These are phyloP conservation scores for Paramecium sonneborni DNA, from an alignment of 73 alveolate genomes.

Conservation along the genomic window DNA sequence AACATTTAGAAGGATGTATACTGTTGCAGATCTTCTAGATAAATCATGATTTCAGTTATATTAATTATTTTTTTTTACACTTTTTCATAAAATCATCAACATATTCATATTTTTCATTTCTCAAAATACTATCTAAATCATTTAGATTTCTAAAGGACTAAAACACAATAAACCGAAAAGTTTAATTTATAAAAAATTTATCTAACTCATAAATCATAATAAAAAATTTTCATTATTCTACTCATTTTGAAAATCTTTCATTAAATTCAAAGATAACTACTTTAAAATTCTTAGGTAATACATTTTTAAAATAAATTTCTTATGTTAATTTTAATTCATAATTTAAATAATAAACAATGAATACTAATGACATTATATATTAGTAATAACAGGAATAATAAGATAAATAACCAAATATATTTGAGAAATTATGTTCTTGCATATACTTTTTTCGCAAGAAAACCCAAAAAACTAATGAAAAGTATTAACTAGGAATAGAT, in stretches of 20 bases:
- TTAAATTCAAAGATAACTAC: background rate
- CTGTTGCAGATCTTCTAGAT: conserved; percentile 23
- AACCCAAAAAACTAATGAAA: background rate
- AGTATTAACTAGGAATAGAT: conserved; percentile 43
- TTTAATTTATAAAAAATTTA: too few species aligned
- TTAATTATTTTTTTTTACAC: background rate
- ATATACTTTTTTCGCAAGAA: background rate
- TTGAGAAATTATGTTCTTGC: background rate
- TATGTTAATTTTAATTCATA: background rate
- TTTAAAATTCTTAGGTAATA: background rate
- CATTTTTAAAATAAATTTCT: background rate
- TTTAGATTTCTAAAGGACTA: too few species aligned
- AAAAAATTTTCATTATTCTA: too few species aligned
- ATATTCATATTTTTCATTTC: background rate
- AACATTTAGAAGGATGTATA: conserved; percentile 12
- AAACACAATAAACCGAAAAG: too few species aligned
- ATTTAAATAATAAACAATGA: background rate
- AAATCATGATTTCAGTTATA: background rate
- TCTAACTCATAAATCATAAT: too few species aligned
- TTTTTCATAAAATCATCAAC: background rate
- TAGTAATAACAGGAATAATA: background rate
- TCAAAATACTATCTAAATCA: background rate
- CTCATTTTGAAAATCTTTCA: too few species aligned
- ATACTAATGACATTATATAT: background rate
- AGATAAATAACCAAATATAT: background rate